Percentiles rank a stretch among this genome's conserved stretches.
These are phyloP conservation scores for Cadophora luteo-olivacea DNA, from an alignment of 2,329 filamentous ascomycete species.

Conservation along the genomic window DNA sequence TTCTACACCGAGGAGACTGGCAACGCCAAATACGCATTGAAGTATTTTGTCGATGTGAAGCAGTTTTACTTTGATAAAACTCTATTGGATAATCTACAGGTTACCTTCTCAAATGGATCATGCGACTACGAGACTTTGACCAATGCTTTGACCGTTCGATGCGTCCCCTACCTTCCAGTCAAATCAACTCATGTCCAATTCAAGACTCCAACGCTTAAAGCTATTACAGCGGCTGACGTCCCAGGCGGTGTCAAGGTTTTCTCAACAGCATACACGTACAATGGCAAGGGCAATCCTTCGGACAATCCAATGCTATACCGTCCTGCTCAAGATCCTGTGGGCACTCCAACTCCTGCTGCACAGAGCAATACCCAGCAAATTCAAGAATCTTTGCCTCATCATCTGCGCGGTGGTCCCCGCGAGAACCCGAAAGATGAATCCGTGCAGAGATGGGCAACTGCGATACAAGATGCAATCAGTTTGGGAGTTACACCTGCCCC, in stretches of 20 bases:
- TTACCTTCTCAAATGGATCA: constrained; percentile 5
- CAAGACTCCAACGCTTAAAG: constrained; percentile 12
- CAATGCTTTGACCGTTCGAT: constrained; percentile 32
- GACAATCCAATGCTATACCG: constrained; percentile 29
- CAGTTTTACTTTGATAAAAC: constrained; percentile 39
- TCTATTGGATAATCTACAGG: constrained; percentile 33
- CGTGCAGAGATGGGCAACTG: constrained; percentile 17
- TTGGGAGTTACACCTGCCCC: not conserved
- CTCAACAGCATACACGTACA: constrained; percentile 28
- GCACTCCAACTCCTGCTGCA: not conserved
- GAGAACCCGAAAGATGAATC: not conserved
- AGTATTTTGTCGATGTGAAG: constrained; percentile 32
- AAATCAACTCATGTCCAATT: constrained; percentile 21
- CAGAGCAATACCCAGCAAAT: not conserved
- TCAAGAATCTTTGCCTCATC: not conserved
- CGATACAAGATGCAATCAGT: not conserved
- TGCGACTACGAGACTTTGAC: constrained; percentile 27
- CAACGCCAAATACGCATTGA: constrained; percentile 34
- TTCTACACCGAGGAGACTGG: constrained; percentile 39
- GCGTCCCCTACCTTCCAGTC: constrained; percentile 24
- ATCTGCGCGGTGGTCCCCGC: not conserved
- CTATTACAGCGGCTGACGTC: not conserved
- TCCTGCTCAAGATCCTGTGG: not conserved
- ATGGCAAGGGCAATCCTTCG: constrained; percentile 21
- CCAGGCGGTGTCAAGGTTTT: not conserved